phyloP scores from a whole-genome alignment of 192 early-diverging fungal genomes.

The Podila epicladia region DNA sequence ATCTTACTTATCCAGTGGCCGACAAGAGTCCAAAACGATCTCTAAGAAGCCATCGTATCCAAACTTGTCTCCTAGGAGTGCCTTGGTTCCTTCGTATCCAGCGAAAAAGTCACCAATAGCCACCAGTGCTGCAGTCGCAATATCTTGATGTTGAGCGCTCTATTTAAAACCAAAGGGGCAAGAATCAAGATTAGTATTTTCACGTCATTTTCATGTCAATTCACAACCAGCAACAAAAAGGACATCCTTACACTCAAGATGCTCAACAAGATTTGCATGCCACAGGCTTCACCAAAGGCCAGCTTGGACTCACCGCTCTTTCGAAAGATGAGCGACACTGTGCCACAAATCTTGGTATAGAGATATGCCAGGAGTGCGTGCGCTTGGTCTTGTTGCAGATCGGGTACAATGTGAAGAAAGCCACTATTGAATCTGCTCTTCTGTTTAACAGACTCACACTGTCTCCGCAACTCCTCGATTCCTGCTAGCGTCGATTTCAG shows the following conservation, averaged over 20 bases:
- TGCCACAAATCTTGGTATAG: constrained; percentile 50
- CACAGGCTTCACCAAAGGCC: constrained; percentile 48
- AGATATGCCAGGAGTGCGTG: constrained; percentile 38
- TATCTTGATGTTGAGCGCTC: constrained; percentile 45
- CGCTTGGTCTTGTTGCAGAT: constrained; percentile 39
- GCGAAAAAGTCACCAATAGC: constrained; percentile 55
- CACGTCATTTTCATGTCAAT: too few relatives aligned
- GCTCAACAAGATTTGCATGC: constrained; percentile 48
- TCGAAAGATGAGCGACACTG: constrained; percentile 47
- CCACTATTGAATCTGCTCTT: constrained; percentile 17
- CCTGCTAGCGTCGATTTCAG: constrained; percentile 40
- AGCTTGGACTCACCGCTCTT: constrained; percentile 36
- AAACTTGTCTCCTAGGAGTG: constrained; percentile 39
- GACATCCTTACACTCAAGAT: constrained; percentile 36
- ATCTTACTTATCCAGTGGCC: constrained; percentile 52
- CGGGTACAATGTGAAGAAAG: constrained; percentile 22
- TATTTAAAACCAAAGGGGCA: background rate
- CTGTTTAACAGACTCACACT: constrained; percentile 19
- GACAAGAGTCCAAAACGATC: constrained; percentile 44
- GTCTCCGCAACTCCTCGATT: constrained; percentile 28
- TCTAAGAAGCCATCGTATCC: constrained; percentile 55
- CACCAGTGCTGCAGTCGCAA: constrained; percentile 49
- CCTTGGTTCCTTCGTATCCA: constrained; percentile 43
- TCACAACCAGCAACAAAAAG: background rate
- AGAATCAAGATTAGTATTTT: background rate